These are phyloP conservation scores for Helenozyma baotianmanensis DNA, from an alignment of 805 yeast genomes.

Conservation along the genomic window DNA sequence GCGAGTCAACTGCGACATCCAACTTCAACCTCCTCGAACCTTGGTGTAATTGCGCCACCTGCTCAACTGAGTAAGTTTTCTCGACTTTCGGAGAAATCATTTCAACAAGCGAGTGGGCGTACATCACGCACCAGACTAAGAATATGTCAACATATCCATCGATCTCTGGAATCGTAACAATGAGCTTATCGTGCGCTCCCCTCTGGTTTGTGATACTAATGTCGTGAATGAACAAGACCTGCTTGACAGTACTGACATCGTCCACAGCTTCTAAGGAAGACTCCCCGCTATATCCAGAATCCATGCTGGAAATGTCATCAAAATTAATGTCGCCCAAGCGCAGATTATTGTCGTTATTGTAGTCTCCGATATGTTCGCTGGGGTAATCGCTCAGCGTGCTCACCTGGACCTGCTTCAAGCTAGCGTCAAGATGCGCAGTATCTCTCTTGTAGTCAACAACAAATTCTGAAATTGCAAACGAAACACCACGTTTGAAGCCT, in stretches of 20 bases:
- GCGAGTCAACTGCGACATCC: slow-evolving; percentile 27
- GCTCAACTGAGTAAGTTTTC: slow-evolving; percentile 22
- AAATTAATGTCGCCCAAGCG: slow-evolving; percentile 16
- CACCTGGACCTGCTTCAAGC: slow-evolving; percentile 23
- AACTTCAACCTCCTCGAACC: slow-evolving; percentile 21
- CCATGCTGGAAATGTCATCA: slow-evolving; percentile 33
- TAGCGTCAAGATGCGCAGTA: slow-evolving; percentile 18
- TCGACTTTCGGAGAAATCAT: slow-evolving; percentile 30
- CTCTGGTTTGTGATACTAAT: slow-evolving; percentile 22
- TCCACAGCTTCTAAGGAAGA: slow-evolving; percentile 11
- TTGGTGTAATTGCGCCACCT: slow-evolving; percentile 18
- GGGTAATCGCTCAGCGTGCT: slow-evolving; percentile 36
- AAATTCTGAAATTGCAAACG: slow-evolving; percentile 20
- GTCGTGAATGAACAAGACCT: slow-evolving; percentile 27
- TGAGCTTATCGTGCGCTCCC: slow-evolving; percentile 24
- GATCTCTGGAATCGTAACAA: slow-evolving; percentile 29
- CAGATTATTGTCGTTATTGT: slow-evolving; percentile 24
- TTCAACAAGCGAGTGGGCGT: slow-evolving; percentile 32
- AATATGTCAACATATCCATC: slow-evolving; percentile 38
- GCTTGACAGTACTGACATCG: slow-evolving; percentile 25
- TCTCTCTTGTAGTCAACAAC: slow-evolving; percentile 19
- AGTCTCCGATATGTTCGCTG: slow-evolving; percentile 32
- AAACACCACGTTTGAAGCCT: slow-evolving; percentile 36
- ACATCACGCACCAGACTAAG: slow-evolving; percentile 38
- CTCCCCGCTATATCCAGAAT: slow-evolving; percentile 11